These are phyloP conservation scores for Aphanomyces astaci DNA, from an alignment of 352 stramenopile species.

Conservation along the genomic window DNA sequence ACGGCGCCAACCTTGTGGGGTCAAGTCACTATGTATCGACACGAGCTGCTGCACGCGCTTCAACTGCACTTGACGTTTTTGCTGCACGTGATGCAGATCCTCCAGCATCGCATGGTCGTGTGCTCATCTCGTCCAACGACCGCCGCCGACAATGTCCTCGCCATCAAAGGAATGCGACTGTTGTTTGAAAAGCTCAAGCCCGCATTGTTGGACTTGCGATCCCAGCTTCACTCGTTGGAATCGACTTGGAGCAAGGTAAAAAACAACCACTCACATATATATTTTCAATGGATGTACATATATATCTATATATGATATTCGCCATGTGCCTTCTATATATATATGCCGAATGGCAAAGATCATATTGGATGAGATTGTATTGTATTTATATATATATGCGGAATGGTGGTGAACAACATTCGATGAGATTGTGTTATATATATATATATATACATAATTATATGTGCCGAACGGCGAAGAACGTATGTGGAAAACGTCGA, in stretches of 20 bases:
- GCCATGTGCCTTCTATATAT: too few relatives aligned
- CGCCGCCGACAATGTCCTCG: conserved; percentile 53
- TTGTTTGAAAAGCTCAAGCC: conserved; percentile 60
- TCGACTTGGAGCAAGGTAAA: conserved; percentile 56
- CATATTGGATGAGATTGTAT: too few relatives aligned
- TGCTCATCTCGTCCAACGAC: not conserved
- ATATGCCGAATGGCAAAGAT: too few relatives aligned
- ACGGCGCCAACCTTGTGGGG: conserved; percentile 65
- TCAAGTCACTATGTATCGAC: conserved; percentile 62
- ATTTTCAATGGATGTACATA: too few relatives aligned
- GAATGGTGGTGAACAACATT: too few relatives aligned
- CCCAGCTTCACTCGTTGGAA: conserved; percentile 55
- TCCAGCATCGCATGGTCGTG: conserved; percentile 58
- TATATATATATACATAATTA: too few relatives aligned
- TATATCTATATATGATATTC: too few relatives aligned
- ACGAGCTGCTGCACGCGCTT: conserved; percentile 53
- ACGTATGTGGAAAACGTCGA: too few relatives aligned
- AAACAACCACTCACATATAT: too few relatives aligned
- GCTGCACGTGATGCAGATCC: conserved; percentile 58
- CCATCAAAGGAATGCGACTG: conserved; percentile 62
- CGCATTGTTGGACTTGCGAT: conserved; percentile 53
- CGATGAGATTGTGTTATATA: too few relatives aligned
- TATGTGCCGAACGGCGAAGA: too few relatives aligned
- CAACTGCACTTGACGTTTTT: conserved; percentile 66
- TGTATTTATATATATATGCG: too few relatives aligned